Base-by-base conservation (phyloP, 257 asterid genomes). In the Plectranthus barbatus region DNA sequence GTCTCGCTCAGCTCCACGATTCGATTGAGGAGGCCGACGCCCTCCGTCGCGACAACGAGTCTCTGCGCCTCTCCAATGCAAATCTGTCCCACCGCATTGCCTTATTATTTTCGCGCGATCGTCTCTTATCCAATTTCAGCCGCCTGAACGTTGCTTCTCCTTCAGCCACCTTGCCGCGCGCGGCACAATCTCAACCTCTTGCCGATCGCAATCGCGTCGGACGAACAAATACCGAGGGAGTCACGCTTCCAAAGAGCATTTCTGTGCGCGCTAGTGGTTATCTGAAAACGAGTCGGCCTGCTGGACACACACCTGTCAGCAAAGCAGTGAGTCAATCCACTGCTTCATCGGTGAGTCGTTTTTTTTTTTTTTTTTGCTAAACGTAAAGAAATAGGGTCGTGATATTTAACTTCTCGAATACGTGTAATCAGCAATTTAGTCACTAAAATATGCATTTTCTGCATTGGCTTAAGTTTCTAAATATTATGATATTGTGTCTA, bases 251-350 rank as follows among this genome's bases (percentile, higher is more conserved):
- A 8, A 85, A 85, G 79, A 88, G 96, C 78, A 83, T 85, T 69
- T 81, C 96, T 15, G 94, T 83, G 48, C 82, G 96, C 9, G 79
- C 96, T 4, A 76, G 79, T 39, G 94, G 86, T 66, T 83, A 83
- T 52, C 79, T 73, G 68, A 80, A 83, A 76, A 60, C 56, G 75
- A 70, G 50, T 66, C 81, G 72, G 8, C 76, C 77, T 3, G 60
- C 68, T 61, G 72, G 71, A 39, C 66, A 64, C 64, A 33, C 73
- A 66, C 42, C 64, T 70, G 57, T 70, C 39, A 73, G 57, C 10
- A 70, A 62, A 71, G 44, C 71, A 48, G 68, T 41, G 60, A 72
- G 33, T 53, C 76, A 69, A 10, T 48, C 64, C 26, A 26, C 65
- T 50, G 47, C 77, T 44, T 76, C 26, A 58, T 65, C 72, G 57